Percentiles rank a stretch among this genome's conserved stretches.
Conservation (phyloP, 2,329 filamentous ascomycete species). For the Aspergillus hiratsukae region DNA sequence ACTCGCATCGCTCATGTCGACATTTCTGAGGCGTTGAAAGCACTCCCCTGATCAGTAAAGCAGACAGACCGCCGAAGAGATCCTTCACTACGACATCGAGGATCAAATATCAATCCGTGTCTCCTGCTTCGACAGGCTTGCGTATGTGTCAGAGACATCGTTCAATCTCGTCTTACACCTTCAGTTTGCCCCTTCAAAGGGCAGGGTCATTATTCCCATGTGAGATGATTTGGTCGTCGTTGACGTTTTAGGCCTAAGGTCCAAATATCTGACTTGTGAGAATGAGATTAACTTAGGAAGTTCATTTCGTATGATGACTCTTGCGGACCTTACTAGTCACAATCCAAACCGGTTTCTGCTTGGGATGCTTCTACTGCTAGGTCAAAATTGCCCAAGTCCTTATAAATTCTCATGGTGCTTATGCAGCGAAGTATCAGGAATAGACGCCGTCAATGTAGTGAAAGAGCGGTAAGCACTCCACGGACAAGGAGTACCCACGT, state of each 20-base stretch:
- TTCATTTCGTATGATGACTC: no score
- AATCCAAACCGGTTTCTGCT: not conserved
- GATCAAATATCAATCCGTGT: not conserved
- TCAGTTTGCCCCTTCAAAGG: no score
- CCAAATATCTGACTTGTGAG: not conserved
- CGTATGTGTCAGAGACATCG: no score
- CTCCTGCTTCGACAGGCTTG: not conserved
- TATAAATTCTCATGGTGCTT: not conserved
- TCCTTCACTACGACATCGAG: not conserved
- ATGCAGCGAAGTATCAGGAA: not conserved
- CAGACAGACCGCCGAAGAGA: not conserved
- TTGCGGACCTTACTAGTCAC: no score
- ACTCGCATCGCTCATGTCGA: not conserved
- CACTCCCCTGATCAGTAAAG: not conserved
- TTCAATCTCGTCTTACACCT: no score
- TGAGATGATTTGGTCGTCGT: not conserved
- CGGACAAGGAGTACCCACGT: not conserved
- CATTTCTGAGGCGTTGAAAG: not conserved
- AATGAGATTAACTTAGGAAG: not conserved
- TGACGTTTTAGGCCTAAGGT: not conserved
- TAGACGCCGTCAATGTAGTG: not conserved
- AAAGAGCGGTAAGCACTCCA: not conserved
- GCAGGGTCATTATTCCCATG: no score
- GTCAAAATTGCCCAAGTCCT: not conserved
- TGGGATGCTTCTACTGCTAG: not conserved